These are phyloP conservation scores for Mycena filopes DNA, from an alignment of 768 basidiomycete genomes.

Conservation along the genomic window DNA sequence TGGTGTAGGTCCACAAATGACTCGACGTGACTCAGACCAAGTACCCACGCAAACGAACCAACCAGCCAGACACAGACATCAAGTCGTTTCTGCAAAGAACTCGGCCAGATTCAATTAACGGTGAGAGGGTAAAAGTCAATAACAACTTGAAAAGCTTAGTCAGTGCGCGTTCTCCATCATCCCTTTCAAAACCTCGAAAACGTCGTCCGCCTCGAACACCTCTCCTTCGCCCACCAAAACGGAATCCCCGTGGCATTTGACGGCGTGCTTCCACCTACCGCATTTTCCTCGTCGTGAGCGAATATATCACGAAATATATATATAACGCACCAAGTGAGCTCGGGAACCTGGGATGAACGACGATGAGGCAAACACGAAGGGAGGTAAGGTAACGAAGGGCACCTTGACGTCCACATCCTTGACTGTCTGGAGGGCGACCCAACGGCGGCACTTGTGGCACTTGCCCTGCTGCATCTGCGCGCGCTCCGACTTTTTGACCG, in stretches of 20 bases:
- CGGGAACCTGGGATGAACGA: slow-evolving; percentile 62
- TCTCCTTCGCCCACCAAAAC: slow-evolving; percentile 66
- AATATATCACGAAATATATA: not conserved
- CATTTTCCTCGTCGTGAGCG: not conserved
- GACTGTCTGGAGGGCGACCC: slow-evolving; percentile 78
- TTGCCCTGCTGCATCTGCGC: slow-evolving; percentile 70
- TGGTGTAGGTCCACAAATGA: not conserved
- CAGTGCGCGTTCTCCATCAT: slow-evolving; percentile 18
- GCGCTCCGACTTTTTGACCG: slow-evolving; percentile 70
- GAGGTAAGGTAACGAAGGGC: slow-evolving; percentile 37
- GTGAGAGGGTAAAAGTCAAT: not conserved
- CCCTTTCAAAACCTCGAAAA: slow-evolving; percentile 43
- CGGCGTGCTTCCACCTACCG: slow-evolving; percentile 86
- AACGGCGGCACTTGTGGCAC: slow-evolving; percentile 81
- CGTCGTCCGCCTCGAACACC: slow-evolving; percentile 64
- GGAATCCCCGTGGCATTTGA: slow-evolving; percentile 73
- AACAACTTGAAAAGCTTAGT: not conserved
- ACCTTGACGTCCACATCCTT: slow-evolving; percentile 83
- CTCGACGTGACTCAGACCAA: not conserved
- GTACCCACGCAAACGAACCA: too few relatives aligned
- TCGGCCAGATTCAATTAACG: not conserved
- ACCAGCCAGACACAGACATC: too few relatives aligned
- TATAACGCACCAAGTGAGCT: slow-evolving; percentile 78
- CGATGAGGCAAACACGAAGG: not conserved
- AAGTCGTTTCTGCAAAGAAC: not conserved